Evolutionary conservation across 2,329 filamentous ascomycete species (phyloP).

Genomic region (Falciphora oryzae): DNA sequence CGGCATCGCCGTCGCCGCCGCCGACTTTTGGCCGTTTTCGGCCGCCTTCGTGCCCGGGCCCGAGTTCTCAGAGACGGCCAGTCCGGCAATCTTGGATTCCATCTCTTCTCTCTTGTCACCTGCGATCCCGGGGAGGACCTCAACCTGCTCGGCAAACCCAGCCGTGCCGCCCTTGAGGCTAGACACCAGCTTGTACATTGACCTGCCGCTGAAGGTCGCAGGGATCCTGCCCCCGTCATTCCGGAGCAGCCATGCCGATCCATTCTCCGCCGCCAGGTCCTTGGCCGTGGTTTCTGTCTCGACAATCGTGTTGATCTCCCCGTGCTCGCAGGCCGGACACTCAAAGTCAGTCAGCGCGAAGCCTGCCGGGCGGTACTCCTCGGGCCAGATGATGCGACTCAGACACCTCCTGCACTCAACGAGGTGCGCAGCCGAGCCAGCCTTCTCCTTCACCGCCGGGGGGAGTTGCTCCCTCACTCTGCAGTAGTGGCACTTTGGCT

Average conservation of each 20-base stretch:
- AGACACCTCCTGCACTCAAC: slow-evolving; percentile 39
- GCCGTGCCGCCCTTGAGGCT: slow-evolving; percentile 23
- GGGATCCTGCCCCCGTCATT: slow-evolving; percentile 31
- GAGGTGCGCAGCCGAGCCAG: slow-evolving; percentile 10
- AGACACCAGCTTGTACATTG: slow-evolving; percentile 33
- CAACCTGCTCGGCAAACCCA: slow-evolving; percentile 25
- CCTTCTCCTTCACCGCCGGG: slow-evolving; percentile 11
- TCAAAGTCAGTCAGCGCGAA: slow-evolving; percentile 27
- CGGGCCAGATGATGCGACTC: slow-evolving; percentile 42
- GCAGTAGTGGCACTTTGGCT: slow-evolving; percentile 45
- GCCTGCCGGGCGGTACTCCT: slow-evolving; percentile 32
- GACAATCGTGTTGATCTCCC: slow-evolving; percentile 28
- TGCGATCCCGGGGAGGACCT: slow-evolving; percentile 8
- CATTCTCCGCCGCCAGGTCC: slow-evolving; percentile 34
- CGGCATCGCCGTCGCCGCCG: not conserved
- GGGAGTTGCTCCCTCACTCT: slow-evolving; percentile 18
- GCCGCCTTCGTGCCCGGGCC: too few species aligned
- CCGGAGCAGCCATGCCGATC: slow-evolving; percentile 35
- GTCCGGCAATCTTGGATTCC: not conserved
- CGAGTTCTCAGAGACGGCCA: not conserved
- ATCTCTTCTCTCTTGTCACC: not conserved
- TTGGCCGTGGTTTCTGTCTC: slow-evolving; percentile 31
- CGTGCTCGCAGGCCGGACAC: slow-evolving; percentile 35
- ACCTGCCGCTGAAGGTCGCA: slow-evolving; percentile 32
- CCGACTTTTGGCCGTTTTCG: not conserved